Evolutionary conservation across 768 basidiomycete genomes (phyloP).

Genomic region (Terana coerulea): DNA sequence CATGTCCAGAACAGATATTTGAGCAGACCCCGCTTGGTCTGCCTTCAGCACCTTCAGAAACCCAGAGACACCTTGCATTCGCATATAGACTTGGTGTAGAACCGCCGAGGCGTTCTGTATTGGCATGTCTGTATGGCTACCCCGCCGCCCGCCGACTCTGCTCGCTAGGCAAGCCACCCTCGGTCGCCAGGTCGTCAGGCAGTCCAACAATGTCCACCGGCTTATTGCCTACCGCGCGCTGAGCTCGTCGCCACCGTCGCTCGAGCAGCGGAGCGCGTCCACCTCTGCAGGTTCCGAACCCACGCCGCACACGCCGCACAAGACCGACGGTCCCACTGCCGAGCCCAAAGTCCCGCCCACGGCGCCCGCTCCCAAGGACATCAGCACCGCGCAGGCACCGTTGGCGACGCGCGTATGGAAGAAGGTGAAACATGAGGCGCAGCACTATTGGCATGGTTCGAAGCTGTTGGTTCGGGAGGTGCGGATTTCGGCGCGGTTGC

Average conservation of each 20-base stretch:
- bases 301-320: constrained; percentile 16
- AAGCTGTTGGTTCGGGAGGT: constrained; percentile 95
- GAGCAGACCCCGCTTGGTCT: neutral
- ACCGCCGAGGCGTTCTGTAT: constrained; percentile 3
- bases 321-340: constrained; percentile 25
- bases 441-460: constrained; percentile 96
- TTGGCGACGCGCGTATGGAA: constrained; percentile 75
- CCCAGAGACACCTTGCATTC: neutral
- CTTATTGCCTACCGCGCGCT: constrained; percentile 19
- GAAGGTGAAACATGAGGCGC: constrained; percentile 91
- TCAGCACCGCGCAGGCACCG: constrained; percentile 38
- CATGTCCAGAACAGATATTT: constrained; percentile 4
- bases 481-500: constrained; percentile 80
- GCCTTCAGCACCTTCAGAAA: neutral
- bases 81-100: neutral
- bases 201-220: constrained; percentile 11
- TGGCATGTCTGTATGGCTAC: constrained; percentile 76
- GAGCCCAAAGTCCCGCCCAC: constrained; percentile 51
- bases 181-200: constrained; percentile 14
- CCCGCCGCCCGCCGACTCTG: constrained; percentile 40
- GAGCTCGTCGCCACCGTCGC: constrained; percentile 34
- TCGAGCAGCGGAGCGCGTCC: constrained; percentile 7
- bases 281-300: constrained; percentile 11
- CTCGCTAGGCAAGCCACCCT: constrained; percentile 17
- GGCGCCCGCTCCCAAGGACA: constrained; percentile 23